A percentile compares a stretch with the other conserved stretches of the same genome.
These are phyloP conservation scores for Rhynchosporium graminicola DNA, from an alignment of 2,329 filamentous ascomycete genomes.

Conservation along the genomic window DNA sequence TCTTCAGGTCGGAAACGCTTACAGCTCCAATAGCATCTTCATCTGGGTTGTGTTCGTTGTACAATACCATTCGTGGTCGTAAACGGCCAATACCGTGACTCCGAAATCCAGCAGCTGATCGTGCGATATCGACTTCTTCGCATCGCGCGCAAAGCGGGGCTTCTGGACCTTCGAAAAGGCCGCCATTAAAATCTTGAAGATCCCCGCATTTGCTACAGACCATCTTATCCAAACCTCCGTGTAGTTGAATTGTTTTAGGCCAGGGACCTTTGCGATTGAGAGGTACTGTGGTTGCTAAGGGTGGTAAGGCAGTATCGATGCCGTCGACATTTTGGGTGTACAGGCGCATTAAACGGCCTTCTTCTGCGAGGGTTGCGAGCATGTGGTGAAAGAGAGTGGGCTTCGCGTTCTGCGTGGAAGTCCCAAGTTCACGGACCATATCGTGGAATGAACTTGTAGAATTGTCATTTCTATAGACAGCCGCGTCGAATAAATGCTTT, in stretches of 20 bases:
- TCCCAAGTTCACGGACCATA: constrained; percentile 89
- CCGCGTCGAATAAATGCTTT: constrained; percentile 95
- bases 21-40: constrained; percentile 94
- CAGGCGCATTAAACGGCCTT: constrained; percentile 82
- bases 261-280: constrained; percentile 83
- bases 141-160: constrained; percentile 80
- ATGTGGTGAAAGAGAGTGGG: constrained; percentile 93
- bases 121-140: constrained; percentile 71
- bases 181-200: constrained; percentile 72
- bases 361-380: constrained; percentile 83
- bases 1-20: constrained; percentile 79
- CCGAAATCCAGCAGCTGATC: constrained; percentile 79
- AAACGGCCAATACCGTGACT: constrained; percentile 91
- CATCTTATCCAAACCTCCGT: constrained; percentile 94
- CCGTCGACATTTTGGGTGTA: constrained; percentile 98
- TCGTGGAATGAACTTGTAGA: constrained; percentile 91
- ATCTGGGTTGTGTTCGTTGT: constrained; percentile 96
- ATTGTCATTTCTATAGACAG: constrained; percentile 89
- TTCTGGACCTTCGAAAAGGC: constrained; percentile 80
- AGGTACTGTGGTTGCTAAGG: constrained; percentile 78
- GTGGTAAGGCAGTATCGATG: constrained; percentile 81
- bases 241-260: constrained; percentile 90
- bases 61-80: constrained; percentile 90
- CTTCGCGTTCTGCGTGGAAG: constrained; percentile 72
- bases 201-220: constrained; percentile 90